Base-by-base conservation (phyloP, 2,329 filamentous ascomycete genomes). In the Dichotomopilus funicola region DNA sequence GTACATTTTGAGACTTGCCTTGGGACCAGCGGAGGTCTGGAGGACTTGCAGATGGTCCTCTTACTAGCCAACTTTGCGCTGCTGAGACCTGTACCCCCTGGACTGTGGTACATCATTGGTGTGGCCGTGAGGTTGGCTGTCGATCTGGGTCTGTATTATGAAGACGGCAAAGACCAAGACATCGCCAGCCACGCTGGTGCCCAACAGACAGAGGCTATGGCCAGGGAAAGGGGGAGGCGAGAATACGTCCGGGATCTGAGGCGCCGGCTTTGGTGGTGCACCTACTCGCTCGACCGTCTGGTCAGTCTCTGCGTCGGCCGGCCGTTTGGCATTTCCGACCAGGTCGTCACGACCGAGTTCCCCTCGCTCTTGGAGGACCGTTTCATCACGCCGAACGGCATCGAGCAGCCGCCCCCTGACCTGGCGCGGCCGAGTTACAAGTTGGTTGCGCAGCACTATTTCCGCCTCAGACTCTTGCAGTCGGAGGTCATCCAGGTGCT, bases 31-130 rank as follows among this genome's bases (percentile, higher is more conserved):
- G 88, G 88, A n/a, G 91, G 90, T 0, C 71, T 97, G 41, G 91
- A 96, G 68, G 91, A 96, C 66, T 75, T 97, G 51, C 92, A 97
- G 68, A 91, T 91, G n/a, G 91, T 97, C 6, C 73, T 97, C 49
- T 75, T 97, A 43, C 77, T 97, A 46, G 91, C 92, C 45, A 91
- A 91, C 53, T 96, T 97, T 76, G 92, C 92, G 6, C 77, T 99
- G 49, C 78, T 97, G 60, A 81, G 92, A 53, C 94, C 94, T 1
- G 91, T 97, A 27, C 90, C 92, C 1, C 92, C 92, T 0, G 94
- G 94, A 11, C 75, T 97, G 45, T 97, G 92, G 92, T 97, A 97
- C 71, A 97, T 97, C 59, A 89, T 95, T 57, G 94, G 94, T 9
- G 91, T 96, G 44, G 92, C 92, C 5, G 87, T 95, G 58, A 86